These are phyloP conservation scores for Sedum album DNA, from an alignment of 164 flowering plant species.

Conservation along the genomic window DNA sequence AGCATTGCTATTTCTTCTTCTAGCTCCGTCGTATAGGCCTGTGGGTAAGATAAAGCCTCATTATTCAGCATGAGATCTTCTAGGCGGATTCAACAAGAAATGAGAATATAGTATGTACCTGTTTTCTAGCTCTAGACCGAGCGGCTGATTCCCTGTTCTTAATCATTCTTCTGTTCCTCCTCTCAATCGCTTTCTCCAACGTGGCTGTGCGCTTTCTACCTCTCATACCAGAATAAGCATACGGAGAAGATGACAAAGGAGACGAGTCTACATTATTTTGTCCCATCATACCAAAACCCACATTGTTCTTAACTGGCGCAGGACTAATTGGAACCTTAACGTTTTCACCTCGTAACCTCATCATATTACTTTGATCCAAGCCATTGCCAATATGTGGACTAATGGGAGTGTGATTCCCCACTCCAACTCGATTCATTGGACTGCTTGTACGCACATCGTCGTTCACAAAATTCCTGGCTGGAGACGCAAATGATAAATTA, in stretches of 20 bases:
- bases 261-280: constrained; percentile 25
- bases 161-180: constrained; percentile 89
- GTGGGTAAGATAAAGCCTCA: neutral
- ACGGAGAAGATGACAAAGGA: constrained; percentile 38
- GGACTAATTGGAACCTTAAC: constrained; percentile 24
- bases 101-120: constrained; percentile 31
- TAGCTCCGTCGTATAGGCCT: constrained; percentile 57
- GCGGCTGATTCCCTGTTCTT: constrained; percentile 96
- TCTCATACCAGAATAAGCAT: constrained; percentile 30
- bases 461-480: constrained; percentile 15
- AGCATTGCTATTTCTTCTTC: constrained; percentile 57
- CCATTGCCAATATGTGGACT: neutral
- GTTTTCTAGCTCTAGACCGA: constrained; percentile 92
- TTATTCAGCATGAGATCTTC: neutral
- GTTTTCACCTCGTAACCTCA: constrained; percentile 17
- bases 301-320: constrained; percentile 25
- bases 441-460: no score
- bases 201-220: constrained; percentile 50
- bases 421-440: constrained; percentile 20
- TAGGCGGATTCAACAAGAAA: neutral
- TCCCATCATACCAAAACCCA: constrained; percentile 21
- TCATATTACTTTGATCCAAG: neutral
- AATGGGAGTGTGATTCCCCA: constrained; percentile 13
- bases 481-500: constrained; percentile 30
- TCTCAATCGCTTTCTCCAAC: constrained; percentile 79